phyloP scores from a whole-genome alignment of 2,329 filamentous ascomycete genomes.

The Cladophialophora immunda region DNA sequence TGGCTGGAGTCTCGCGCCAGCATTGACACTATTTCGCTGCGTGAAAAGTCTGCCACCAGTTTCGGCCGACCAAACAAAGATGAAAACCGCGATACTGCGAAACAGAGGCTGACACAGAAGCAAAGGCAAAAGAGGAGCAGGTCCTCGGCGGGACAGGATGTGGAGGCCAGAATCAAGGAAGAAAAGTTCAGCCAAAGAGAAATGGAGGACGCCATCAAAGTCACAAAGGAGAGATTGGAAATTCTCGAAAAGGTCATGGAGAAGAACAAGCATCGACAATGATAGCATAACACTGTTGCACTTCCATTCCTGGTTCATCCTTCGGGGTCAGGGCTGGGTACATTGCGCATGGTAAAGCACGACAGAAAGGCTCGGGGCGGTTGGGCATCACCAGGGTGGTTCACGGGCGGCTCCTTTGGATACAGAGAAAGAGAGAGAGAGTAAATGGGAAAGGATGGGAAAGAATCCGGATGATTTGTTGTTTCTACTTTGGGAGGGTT shows the following conservation, averaged over 20 bases:
- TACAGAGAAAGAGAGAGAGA: not conserved
- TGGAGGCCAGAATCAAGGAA: constrained; percentile 66
- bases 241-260: constrained; percentile 78
- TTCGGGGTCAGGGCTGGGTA: not conserved
- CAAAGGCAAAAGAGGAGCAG: constrained; percentile 42
- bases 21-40: constrained; percentile 64
- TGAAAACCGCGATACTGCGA: constrained; percentile 39
- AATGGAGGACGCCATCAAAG: constrained; percentile 79
- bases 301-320: not conserved
- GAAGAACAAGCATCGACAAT: constrained; percentile 44
- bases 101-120: constrained; percentile 30
- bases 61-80: constrained; percentile 9
- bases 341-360: not conserved
- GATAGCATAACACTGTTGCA: not conserved
- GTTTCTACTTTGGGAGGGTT: not conserved
- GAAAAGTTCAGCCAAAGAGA: constrained; percentile 77
- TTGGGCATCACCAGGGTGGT: not conserved
- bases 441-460: not conserved
- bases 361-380: not conserved
- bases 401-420: not conserved
- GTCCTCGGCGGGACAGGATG: constrained; percentile 50
- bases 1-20: constrained; percentile 91
- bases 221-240: constrained; percentile 85
- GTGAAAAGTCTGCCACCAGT: constrained; percentile 37
- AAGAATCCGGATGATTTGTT: not conserved